Evolutionary conservation across 116 monocot genomes (phyloP), one percentile per base, ranked within the genome.

Genomic region (Zostera marina): DNA sequence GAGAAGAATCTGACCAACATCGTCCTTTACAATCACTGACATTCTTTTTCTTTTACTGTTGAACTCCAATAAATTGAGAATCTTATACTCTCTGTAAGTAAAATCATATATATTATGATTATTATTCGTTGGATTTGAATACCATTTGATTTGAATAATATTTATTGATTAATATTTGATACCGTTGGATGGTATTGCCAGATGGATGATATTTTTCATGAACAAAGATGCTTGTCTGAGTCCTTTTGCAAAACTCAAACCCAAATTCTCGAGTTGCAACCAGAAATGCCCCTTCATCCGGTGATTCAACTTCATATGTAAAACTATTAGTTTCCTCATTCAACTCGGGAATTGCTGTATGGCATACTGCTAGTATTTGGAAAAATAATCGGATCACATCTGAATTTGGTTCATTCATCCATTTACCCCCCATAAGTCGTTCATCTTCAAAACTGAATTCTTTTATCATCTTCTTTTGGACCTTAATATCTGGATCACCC

Each of bases 391-490:
- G 65, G 47, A 76, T 63, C n/a, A 45, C 57, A 38, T 68, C 67
- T 22, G 71, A 52, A 65, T 66, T 68, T 20, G 70, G 49, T 22
- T 84, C 76, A 15, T 63, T 74, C 41, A 54, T 58, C 84, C 84
- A 84, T 60, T 79, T 84, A 59, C 93, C 84, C 10, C 73, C 58
- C 93, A 93, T 81, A 13, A 93, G 70, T 9, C 84, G 80, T 8
- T 74, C 81, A 71, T 93, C 88, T 32, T 93, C 84, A 62, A 93
- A 93, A 67, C 68, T 88, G 68, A 93, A 93, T 45, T 81, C 81
- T 66, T 84, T 93, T 42, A 84, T 75, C 2, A 9, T 19, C n/a
- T 71, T 47, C 47, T 69, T 88, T 44, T 44, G 70, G 0, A 56
- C 56, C 62, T 62, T 81, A 8, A 66, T 70, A 47, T 84, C 75